These are phyloP conservation scores for Pythium graminicola DNA, from an alignment of 352 stramenopile species.

Conservation along the genomic window DNA sequence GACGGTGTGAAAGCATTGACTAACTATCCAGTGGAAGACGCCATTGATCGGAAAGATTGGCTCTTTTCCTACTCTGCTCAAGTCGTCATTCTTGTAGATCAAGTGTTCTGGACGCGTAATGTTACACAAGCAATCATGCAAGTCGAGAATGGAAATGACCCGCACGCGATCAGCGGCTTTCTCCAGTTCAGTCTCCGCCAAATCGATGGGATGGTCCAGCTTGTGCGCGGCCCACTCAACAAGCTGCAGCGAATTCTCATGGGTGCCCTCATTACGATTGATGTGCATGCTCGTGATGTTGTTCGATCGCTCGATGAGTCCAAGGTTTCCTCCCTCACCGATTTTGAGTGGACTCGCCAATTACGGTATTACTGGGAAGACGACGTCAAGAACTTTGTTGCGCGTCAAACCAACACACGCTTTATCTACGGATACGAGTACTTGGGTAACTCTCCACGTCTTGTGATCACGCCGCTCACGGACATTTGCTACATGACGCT, in stretches of 20 bases:
- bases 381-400: conserved; percentile 89
- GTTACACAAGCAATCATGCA: conserved; percentile 74
- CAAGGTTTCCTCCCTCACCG: conserved; percentile 57
- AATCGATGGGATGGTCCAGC: conserved; percentile 90
- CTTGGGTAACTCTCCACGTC: conserved; percentile 86
- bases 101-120: conserved; percentile 89
- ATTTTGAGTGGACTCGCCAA: conserved; percentile 95
- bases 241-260: conserved; percentile 88
- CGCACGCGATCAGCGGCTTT: conserved; percentile 71
- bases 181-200: conserved; percentile 87
- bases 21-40: conserved; percentile 83
- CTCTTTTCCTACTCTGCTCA: conserved; percentile 86
- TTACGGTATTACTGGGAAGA: conserved; percentile 94
- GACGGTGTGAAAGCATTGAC: conserved; percentile 76
- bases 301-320: conserved; percentile 77
- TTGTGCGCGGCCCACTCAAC: conserved; percentile 75
- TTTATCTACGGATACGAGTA: conserved; percentile 95
- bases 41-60: conserved; percentile 86
- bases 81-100: conserved; percentile 86
- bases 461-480: conserved; percentile 85
- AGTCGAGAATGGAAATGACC: conserved; percentile 61
- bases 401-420: conserved; percentile 48
- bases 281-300: conserved; percentile 89
- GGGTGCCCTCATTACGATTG: conserved; percentile 88
- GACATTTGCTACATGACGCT: conserved; percentile 96